A percentile compares a stretch with the other conserved stretches of the same genome.
These are phyloP conservation scores for Lophiostoma macrostomum DNA, from an alignment of 495 filamentous ascomycete genomes.

Conservation along the genomic window DNA sequence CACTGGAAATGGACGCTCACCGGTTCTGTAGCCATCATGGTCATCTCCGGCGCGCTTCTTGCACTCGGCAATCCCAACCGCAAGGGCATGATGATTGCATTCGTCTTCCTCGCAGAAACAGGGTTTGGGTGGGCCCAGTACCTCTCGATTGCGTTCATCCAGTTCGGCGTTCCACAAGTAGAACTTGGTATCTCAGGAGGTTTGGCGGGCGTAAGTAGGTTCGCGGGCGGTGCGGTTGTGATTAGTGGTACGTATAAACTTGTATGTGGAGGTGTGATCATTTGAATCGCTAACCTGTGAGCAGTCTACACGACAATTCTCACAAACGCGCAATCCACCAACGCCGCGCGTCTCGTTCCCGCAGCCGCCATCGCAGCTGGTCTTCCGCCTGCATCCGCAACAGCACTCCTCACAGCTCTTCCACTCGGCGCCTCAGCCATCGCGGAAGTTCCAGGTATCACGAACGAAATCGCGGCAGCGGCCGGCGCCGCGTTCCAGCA, in stretches of 20 bases:
- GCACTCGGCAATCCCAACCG: constrained; percentile 35
- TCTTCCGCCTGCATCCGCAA: neutral
- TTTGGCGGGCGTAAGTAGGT: constrained; percentile 36
- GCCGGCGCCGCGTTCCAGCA: constrained; percentile 22
- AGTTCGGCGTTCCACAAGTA: constrained; percentile 36
- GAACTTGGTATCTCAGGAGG: constrained; percentile 38
- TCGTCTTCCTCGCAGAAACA: constrained; percentile 37
- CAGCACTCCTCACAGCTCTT: constrained; percentile 19
- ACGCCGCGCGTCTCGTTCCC: constrained; percentile 18
- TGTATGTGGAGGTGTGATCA: constrained; percentile 30
- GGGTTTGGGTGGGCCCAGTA: constrained; percentile 37
- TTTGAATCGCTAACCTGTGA: constrained; percentile 37
- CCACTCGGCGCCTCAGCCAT: constrained; percentile 16
- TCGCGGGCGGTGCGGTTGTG: neutral
- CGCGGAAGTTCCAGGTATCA: constrained; percentile 23
- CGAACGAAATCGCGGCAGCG: constrained; percentile 11
- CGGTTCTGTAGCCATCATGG: constrained; percentile 33
- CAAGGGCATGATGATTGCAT: constrained; percentile 40
- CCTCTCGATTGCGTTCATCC: constrained; percentile 33
- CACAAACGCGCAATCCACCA: constrained; percentile 11
- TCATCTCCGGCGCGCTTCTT: constrained; percentile 35
- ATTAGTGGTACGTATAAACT: constrained; percentile 24
- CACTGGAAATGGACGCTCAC: constrained; percentile 37
- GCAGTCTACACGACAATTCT: constrained; percentile 35
- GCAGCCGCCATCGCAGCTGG: constrained; percentile 31